Conservation (phyloP, 345 rosid species). For the Citrus trifoliata region DNA sequence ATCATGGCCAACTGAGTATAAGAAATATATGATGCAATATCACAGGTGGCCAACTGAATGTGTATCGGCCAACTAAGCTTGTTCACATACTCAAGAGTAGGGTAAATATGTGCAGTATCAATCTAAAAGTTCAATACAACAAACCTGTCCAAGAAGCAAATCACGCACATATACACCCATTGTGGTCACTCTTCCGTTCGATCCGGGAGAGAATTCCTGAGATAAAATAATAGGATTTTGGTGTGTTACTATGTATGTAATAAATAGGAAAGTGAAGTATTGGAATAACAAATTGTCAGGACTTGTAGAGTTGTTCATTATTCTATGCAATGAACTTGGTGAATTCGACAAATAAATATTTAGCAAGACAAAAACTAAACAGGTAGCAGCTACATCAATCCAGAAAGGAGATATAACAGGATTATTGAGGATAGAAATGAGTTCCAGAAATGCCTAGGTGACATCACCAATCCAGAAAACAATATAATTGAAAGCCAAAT, state of each 20-base stretch:
- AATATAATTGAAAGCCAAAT: neutral
- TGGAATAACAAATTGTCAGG: neutral
- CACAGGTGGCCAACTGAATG: neutral
- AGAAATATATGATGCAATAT: neutral
- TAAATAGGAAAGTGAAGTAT: neutral
- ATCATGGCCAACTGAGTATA: neutral
- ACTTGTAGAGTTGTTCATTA: neutral
- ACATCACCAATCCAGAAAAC: neutral
- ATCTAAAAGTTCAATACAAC: slow-evolving; percentile 14
- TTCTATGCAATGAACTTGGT: neutral
- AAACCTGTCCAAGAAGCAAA: slow-evolving; percentile 96
- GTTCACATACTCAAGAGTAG: neutral
- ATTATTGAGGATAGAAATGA: too few relatives aligned
- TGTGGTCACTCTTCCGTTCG: slow-evolving; percentile 71
- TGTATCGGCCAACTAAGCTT: neutral
- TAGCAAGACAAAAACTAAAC: neutral
- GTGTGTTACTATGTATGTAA: neutral
- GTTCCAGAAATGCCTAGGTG: neutral
- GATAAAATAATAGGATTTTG: slow-evolving; percentile 11
- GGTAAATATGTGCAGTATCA: neutral
- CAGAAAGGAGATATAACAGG: neutral
- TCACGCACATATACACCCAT: slow-evolving; percentile 95
- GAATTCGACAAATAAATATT: neutral
- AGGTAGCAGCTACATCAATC: neutral
- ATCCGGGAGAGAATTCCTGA: slow-evolving; percentile 96